These are phyloP conservation scores for Ceratocystis lukuohia DNA, from an alignment of 2,329 filamentous ascomycete genomes.

Conservation along the genomic window DNA sequence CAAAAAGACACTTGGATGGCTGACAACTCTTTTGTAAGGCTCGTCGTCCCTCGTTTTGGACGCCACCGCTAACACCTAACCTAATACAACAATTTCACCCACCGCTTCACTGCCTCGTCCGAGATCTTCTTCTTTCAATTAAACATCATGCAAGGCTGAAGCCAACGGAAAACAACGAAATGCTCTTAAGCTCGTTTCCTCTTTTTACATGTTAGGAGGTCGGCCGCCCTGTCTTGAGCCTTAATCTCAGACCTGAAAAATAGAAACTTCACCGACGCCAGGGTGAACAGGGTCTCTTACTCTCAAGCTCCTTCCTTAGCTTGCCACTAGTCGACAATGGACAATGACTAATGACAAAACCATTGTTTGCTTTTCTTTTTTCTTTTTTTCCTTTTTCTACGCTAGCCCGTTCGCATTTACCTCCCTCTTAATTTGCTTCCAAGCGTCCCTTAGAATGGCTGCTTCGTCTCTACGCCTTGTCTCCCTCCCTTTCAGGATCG, in stretches of 20 bases:
- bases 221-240: background rate
- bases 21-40: no score
- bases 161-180: background rate
- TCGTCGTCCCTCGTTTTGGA: no score
- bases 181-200: background rate
- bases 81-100: no score
- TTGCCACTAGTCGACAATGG: background rate
- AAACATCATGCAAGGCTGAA: background rate
- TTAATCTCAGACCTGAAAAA: conserved; percentile 2
- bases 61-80: no score
- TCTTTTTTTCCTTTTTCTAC: background rate
- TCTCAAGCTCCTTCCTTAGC: background rate
- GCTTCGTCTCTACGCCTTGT: background rate
- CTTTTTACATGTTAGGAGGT: background rate
- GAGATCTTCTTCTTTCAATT: background rate
- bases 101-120: no score
- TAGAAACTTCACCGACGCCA: background rate
- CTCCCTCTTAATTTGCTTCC: conserved; percentile 7
- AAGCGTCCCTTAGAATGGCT: background rate
- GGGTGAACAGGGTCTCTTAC: background rate
- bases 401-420: background rate
- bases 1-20: no score
- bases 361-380: background rate
- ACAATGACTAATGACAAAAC: background rate
- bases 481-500: background rate